Evolutionary conservation across 208 protist genomes (phyloP).

Genomic region (Acanthamoeba triangularis): DNA sequence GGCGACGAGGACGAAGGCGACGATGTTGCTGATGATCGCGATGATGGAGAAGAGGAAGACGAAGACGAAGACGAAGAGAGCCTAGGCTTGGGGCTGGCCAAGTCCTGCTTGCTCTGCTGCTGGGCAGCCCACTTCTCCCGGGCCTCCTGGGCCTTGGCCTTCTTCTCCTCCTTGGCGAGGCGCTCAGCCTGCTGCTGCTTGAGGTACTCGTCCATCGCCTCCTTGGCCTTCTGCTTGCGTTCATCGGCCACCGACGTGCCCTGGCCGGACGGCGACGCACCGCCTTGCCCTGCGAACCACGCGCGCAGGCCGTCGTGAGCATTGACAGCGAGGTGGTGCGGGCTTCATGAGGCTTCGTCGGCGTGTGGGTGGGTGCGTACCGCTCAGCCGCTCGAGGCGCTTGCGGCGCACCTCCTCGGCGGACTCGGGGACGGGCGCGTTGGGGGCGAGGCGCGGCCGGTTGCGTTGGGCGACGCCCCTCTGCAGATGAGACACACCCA

Average conservation of each 20-base stretch:
- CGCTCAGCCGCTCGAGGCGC: background rate
- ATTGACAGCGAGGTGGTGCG: background rate
- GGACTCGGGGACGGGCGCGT: background rate
- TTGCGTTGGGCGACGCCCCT: background rate
- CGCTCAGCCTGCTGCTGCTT: constrained; percentile 27
- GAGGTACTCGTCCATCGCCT: constrained; percentile 63
- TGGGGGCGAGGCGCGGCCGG: background rate
- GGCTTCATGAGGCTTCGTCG: background rate
- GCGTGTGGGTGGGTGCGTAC: background rate
- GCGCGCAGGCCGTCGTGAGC: background rate
- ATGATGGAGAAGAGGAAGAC: background rate
- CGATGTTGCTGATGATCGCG: background rate
- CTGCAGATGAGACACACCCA: too few species aligned
- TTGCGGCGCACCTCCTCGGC: constrained; percentile 52
- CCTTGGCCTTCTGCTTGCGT: constrained; percentile 9
- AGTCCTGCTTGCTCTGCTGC: constrained; percentile 4
- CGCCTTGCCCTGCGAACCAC: too few species aligned
- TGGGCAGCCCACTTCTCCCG: background rate
- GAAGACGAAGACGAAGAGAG: background rate
- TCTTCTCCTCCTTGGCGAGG: background rate
- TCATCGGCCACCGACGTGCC: background rate
- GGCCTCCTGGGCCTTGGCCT: constrained; percentile 16
- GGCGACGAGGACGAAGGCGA: background rate
- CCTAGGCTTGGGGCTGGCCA: background rate
- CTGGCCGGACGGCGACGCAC: too few species aligned